Evolutionary conservation across 2,329 filamentous ascomycete genomes (phyloP), one percentile per base, ranked within the genome.

Genomic region (Pyricularia grisea): DNA sequence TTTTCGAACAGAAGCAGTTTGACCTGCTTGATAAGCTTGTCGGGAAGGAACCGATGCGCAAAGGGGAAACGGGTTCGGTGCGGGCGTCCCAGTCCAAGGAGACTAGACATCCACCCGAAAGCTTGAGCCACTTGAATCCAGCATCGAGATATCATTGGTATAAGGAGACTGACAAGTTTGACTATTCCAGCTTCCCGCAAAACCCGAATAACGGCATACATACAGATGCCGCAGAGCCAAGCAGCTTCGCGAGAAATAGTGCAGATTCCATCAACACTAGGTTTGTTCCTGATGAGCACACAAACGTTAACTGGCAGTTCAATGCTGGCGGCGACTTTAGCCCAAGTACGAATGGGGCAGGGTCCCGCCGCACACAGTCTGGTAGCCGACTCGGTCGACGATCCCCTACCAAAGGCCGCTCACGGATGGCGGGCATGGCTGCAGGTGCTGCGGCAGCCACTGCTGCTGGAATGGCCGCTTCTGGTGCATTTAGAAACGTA

Each of bases 241-340:
- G 79, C 61, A 76, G 76, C 2, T 86, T 87, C 70, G 74, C 79
- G 58, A 82, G 81, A 70, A 83, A 77, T 69, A 88, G 84, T 72
- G 79, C 84, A 25, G 86, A 90, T 69, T 86, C 84, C 67, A 89
- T 90, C 72, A 87, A 87, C 75, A 89, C 87, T 23, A 84, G 79
- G 58, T 90, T 90, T 76, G 82, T 82, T 25, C 79, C 84, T 4
- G 82, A 83, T 17, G 82, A 87, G 25, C 75, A 78, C 63, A 72
- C 78, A 5, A 76, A 78, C 42, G 76, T 78, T 30, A 75, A 75
- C 25, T 86, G 81, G 82, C 79, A 83, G 69, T 88, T 88, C 71
- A 85, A 78, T 68, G 85, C 85, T 14, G 84, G 85, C 5, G 78
- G 78, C 42, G 74, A 74, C 11, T 71, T 73, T 25, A 73, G 69